Percentiles rank a stretch among this genome's conserved stretches.
phyloP scores from a whole-genome alignment of 2,329 filamentous ascomycete genomes.

The Magnaporthiopsis rhizophila region DNA sequence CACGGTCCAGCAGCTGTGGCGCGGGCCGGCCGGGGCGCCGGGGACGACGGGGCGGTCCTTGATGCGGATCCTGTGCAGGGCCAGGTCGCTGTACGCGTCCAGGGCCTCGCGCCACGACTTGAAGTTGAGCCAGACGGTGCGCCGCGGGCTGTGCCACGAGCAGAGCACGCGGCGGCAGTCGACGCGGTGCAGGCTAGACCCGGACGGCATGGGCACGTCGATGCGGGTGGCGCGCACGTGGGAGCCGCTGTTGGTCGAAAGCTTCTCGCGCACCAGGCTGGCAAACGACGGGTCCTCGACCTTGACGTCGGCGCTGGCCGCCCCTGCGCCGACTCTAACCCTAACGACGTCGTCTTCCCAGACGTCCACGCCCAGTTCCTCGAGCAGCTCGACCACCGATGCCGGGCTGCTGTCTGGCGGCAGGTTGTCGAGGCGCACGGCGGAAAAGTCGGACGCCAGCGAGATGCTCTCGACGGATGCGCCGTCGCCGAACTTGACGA shows the following conservation, averaged over 20 bases:
- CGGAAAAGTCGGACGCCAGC: slow-evolving; percentile 28
- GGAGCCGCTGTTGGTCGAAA: slow-evolving; percentile 5
- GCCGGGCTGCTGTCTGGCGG: slow-evolving; percentile 13
- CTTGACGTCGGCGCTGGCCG: slow-evolving; percentile 15
- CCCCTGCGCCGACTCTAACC: slow-evolving; percentile 6
- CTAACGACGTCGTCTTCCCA: slow-evolving; percentile 13
- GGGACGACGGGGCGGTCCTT: slow-evolving; percentile 8
- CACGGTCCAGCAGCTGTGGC: slow-evolving; percentile 15
- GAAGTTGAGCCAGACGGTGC: slow-evolving; percentile 23
- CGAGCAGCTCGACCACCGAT: slow-evolving; percentile 16
- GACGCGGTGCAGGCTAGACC: slow-evolving; percentile 20
- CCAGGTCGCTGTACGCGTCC: slow-evolving; percentile 15
- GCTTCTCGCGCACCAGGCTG: slow-evolving; percentile 11
- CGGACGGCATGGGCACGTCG: slow-evolving; percentile 15
- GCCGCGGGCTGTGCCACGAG: slow-evolving; percentile 27
- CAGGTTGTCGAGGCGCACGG: slow-evolving; percentile 23
- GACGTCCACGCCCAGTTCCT: slow-evolving; percentile 11
- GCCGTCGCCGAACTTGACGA: slow-evolving; percentile 25
- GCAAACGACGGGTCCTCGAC: slow-evolving; percentile 21
- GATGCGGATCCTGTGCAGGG: slow-evolving; percentile 14
- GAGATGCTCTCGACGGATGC: slow-evolving; percentile 20
- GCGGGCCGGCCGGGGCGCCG: background rate
- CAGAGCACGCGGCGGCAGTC: slow-evolving; percentile 26
- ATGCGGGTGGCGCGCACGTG: slow-evolving; percentile 8
- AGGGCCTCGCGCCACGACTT: slow-evolving; percentile 16